These are phyloP conservation scores for Harrya chromipes DNA, from an alignment of 768 basidiomycete genomes.

Conservation along the genomic window DNA sequence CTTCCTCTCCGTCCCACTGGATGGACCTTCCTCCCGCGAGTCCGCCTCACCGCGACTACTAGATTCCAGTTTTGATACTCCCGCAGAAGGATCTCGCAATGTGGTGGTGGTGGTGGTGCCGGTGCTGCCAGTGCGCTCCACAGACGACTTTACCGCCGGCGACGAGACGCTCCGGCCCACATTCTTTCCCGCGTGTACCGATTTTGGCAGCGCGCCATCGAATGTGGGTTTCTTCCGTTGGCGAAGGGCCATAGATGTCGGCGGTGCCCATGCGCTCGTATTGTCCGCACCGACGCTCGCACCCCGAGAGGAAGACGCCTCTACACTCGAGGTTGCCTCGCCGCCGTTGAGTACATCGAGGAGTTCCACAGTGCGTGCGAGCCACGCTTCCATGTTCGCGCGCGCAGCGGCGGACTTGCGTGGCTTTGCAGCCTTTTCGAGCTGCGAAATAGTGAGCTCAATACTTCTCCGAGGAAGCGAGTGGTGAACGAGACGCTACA, in stretches of 20 bases:
- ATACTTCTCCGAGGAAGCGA: neutral
- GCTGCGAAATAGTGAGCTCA: no score
- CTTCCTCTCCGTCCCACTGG: slow-evolving; percentile 36
- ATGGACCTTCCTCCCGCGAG: neutral
- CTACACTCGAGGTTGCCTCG: neutral
- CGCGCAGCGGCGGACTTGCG: slow-evolving; percentile 42
- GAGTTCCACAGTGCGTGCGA: slow-evolving; percentile 46
- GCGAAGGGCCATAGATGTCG: slow-evolving; percentile 48
- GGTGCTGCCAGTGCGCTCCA: neutral
- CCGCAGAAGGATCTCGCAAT: neutral
- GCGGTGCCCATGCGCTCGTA: slow-evolving; percentile 19
- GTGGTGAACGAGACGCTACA: neutral
- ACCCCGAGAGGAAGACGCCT: slow-evolving; percentile 2
- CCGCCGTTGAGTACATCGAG: slow-evolving; percentile 7
- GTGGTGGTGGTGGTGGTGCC: neutral
- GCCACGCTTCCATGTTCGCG: slow-evolving; percentile 47
- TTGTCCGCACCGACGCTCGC: neutral
- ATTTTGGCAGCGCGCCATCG: neutral
- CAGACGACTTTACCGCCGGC: neutral
- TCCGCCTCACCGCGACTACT: neutral
- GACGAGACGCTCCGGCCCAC: slow-evolving; percentile 7
- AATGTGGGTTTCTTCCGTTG: slow-evolving; percentile 38
- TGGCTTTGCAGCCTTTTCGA: slow-evolving; percentile 65
- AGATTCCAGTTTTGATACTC: neutral
- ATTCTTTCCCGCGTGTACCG: neutral